phyloP scores from a whole-genome alignment of 192 early-diverging fungal species.

The Lobosporangium transversale region DNA sequence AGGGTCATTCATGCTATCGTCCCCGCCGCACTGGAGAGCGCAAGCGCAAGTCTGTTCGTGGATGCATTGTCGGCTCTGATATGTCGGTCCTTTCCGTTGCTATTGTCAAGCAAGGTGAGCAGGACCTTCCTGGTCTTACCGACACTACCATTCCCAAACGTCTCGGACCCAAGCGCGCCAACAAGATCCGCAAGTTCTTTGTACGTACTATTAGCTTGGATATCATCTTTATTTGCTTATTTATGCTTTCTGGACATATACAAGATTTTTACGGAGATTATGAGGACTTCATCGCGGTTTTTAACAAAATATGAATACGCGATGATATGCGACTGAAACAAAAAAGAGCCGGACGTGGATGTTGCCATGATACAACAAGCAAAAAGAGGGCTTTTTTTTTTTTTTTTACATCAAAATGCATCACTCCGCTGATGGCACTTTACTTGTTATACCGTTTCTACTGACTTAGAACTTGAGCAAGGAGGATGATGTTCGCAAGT shows the following conservation, averaged over 20 bases:
- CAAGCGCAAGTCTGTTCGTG: constrained; percentile 99
- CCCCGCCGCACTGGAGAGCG: constrained; percentile 97
- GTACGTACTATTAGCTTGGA: constrained; percentile 55
- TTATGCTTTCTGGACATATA: not conserved
- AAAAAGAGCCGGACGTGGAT: no score
- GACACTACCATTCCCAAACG: constrained; percentile 95
- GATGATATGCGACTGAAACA: no score
- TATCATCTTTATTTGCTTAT: not conserved
- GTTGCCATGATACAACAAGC: no score
- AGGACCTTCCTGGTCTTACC: constrained; percentile 94
- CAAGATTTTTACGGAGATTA: not conserved
- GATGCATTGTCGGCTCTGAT: constrained; percentile 97
- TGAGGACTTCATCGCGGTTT: no score
- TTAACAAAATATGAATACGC: no score
- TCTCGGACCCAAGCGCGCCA: constrained; percentile 98
- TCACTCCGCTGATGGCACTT: no score
- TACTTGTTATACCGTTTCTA: no score
- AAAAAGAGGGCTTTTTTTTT: no score
- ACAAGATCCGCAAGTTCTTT: constrained; percentile 99
- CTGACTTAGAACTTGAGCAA: constrained; percentile 93
- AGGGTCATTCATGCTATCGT: constrained; percentile 99
- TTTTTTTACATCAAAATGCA: no score
- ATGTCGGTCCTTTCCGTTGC: constrained; percentile 94
- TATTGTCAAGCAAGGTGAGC: constrained; percentile 97
- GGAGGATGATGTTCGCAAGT: constrained; percentile 99